phyloP scores from a whole-genome alignment of 768 basidiomycete genomes.

The Trichaptum fuscoviolaceum region DNA sequence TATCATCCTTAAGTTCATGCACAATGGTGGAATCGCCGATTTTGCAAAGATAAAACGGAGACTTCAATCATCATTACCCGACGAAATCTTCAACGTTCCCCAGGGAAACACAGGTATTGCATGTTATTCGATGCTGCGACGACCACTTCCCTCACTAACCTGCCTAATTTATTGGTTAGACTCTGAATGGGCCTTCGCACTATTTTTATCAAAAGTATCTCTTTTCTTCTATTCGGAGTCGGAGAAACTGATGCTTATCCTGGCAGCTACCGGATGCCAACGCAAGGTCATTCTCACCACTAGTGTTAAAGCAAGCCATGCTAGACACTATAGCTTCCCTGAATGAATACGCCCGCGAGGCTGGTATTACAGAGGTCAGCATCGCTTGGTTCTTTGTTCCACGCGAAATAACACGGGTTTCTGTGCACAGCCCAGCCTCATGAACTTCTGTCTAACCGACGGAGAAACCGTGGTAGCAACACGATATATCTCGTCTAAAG shows the following conservation, averaged over 20 bases:
- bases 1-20: slow-evolving; percentile 71
- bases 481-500: slow-evolving; percentile 88
- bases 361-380: slow-evolving; percentile 63
- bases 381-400: slow-evolving; percentile 1
- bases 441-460: slow-evolving; percentile 97
- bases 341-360: slow-evolving; percentile 70
- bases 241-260: neutral
- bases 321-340: slow-evolving; percentile 76
- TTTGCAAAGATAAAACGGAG: slow-evolving; percentile 78
- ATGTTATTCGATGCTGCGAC: neutral
- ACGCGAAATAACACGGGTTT: neutral
- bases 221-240: neutral
- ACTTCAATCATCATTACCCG: slow-evolving; percentile 69
- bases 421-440: slow-evolving; percentile 62
- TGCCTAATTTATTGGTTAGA: slow-evolving; percentile 38
- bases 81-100: slow-evolving; percentile 81
- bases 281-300: slow-evolving; percentile 67
- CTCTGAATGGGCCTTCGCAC: slow-evolving; percentile 95
- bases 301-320: slow-evolving; percentile 78
- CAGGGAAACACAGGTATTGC: slow-evolving; percentile 79
- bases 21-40: slow-evolving; percentile 89
- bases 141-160: slow-evolving; percentile 2
- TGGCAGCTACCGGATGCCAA: slow-evolving; percentile 73
- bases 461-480: slow-evolving; percentile 92
- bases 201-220: slow-evolving; percentile 77